Conservation (phyloP, 345 rosid genomes). For the Bruguiera sexangula region DNA sequence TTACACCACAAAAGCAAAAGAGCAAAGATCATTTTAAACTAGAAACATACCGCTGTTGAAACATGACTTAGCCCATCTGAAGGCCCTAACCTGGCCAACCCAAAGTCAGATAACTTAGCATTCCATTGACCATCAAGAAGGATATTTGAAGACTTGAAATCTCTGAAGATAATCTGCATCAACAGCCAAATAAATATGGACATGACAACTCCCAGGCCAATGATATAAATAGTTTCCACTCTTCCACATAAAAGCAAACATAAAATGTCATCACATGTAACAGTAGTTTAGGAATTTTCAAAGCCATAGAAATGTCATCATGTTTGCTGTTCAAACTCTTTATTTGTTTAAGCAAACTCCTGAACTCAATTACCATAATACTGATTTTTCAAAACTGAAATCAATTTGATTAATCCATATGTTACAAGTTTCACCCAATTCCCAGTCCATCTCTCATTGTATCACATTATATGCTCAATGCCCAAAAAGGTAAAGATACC, state of each 20-base stretch:
- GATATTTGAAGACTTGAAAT: constrained; percentile 92
- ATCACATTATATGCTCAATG: no score
- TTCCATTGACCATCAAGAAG: constrained; percentile 91
- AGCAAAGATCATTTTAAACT: constrained; percentile 1
- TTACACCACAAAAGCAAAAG: not conserved
- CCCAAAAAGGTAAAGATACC: constrained; percentile 34
- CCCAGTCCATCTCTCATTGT: no score
- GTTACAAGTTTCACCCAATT: no score
- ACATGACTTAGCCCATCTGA: constrained; percentile 83
- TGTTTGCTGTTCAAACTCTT: no score
- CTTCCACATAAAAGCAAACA: no score
- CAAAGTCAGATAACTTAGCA: constrained; percentile 90
- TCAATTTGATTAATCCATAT: no score
- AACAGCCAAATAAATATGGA: constrained; percentile 3
- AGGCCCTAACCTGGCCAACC: constrained; percentile 93
- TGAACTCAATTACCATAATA: no score
- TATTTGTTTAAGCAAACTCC: no score
- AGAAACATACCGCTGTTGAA: constrained; percentile 69
- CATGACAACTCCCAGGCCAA: not conserved
- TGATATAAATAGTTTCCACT: not conserved
- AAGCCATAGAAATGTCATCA: no score
- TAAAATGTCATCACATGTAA: no score
- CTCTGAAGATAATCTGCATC: constrained; percentile 81
- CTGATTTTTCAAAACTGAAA: no score
- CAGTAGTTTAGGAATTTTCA: no score